Percentiles rank a stretch among this genome's conserved stretches.
phyloP scores from a whole-genome alignment of 441 rosid genomes.

The Adansonia rubrostipa region DNA sequence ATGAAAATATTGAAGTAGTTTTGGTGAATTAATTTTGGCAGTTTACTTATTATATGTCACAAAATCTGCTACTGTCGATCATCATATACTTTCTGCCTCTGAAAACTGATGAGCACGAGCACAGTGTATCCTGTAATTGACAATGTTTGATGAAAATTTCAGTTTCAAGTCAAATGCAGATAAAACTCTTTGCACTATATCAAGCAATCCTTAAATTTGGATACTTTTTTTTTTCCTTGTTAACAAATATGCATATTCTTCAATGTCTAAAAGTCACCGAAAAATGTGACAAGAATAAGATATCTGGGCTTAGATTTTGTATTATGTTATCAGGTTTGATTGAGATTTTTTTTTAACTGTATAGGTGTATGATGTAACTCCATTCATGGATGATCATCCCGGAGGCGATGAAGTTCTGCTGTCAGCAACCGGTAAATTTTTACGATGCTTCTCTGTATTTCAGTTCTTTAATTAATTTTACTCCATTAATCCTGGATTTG shows the following conservation, averaged over 20 bases:
- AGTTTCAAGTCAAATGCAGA: neutral
- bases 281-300: neutral
- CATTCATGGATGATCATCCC: constrained; percentile 97
- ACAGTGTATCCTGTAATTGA: neutral
- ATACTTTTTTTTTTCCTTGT: neutral
- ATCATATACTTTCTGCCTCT: too few species aligned
- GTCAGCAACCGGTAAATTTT: constrained; percentile 65
- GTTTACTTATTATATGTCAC: neutral
- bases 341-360: constrained; percentile 15
- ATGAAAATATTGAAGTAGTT: neutral
- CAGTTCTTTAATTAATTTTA: neutral
- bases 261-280: neutral
- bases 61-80: neutral
- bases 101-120: too few species aligned
- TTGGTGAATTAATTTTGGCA: neutral
- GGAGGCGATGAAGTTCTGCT: constrained; percentile 96
- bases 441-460: neutral
- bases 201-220: neutral
- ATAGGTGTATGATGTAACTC: constrained; percentile 87
- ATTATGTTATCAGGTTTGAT: neutral
- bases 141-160: too few species aligned
- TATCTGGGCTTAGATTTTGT: neutral
- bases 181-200: neutral
- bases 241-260: neutral
- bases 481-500: neutral